Conservation (phyloP, 2,329 filamentous ascomycete species). For the Acephala macrosclerotiorum region DNA sequence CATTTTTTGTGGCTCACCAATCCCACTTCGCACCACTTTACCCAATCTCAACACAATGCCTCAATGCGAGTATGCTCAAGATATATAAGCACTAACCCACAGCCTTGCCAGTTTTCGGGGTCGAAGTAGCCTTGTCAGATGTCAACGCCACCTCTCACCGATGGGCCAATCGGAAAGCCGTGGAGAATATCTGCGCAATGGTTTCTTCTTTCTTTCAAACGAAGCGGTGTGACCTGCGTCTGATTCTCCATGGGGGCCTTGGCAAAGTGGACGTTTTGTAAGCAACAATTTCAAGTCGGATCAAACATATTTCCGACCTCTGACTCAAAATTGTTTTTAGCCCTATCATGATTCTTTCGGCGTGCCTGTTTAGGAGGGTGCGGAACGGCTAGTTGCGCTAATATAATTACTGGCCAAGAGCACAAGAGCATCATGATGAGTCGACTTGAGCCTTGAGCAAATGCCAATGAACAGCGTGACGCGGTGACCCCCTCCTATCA, state of each 20-base stretch:
- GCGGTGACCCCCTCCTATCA: constrained; percentile 3
- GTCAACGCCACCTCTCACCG: neutral
- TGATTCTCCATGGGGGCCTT: neutral
- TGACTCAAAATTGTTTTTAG: no score
- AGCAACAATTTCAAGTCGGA: constrained; percentile 1
- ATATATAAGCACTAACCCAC: constrained; percentile 8
- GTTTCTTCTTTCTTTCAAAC: neutral
- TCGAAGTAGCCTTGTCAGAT: constrained; percentile 6
- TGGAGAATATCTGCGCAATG: neutral
- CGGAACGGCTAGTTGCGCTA: neutral
- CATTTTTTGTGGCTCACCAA: neutral
- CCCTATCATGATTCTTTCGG: neutral
- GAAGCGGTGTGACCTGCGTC: constrained; percentile 2
- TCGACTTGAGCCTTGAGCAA: neutral
- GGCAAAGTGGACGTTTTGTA: constrained; percentile 8
- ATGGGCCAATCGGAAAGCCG: neutral
- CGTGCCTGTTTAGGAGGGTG: constrained; percentile 1
- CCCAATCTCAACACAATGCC: neutral
- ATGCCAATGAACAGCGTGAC: neutral
- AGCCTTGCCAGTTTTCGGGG: constrained; percentile 12
- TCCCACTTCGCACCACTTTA: neutral
- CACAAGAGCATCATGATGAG: neutral
- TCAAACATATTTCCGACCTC: neutral
- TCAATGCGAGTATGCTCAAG: neutral
- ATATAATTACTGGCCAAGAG: neutral